A percentile compares a stretch with the other conserved stretches of the same genome.
These are phyloP conservation scores for Penicillium sp. DNA, from an alignment of 2,329 filamentous ascomycete species.

Conservation along the genomic window DNA sequence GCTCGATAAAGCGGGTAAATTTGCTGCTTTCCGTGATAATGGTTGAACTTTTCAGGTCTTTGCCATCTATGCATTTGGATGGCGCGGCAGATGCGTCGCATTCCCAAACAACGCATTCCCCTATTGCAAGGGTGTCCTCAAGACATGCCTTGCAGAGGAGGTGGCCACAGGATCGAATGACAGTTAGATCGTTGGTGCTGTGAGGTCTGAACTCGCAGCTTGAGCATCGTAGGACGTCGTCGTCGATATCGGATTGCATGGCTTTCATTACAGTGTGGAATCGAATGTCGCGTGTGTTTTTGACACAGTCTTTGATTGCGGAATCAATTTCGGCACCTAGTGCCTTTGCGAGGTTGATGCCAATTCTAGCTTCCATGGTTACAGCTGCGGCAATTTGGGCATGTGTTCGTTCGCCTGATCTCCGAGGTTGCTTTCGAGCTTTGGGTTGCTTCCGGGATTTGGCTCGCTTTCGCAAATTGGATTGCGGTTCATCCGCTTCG, in stretches of 20 bases:
- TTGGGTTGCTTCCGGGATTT: neutral
- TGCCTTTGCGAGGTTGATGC: neutral
- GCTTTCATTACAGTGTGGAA: neutral
- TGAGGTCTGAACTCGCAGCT: conserved; percentile 2
- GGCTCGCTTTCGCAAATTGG: neutral
- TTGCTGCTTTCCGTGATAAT: conserved; percentile 48
- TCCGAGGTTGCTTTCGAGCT: neutral
- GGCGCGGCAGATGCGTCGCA: conserved; percentile 42
- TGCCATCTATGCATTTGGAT: conserved; percentile 40
- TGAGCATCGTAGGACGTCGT: neutral
- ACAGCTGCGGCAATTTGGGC: neutral
- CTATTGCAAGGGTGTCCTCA: conserved; percentile 23
- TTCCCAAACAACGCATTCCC: conserved; percentile 38
- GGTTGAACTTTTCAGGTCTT: conserved; percentile 32
- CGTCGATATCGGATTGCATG: neutral
- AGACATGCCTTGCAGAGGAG: conserved; percentile 48
- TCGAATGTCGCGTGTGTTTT: neutral
- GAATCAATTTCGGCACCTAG: neutral
- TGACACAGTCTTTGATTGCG: neutral
- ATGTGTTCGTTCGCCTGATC: neutral
- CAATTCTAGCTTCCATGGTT: neutral
- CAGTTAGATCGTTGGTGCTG: conserved; percentile 32
- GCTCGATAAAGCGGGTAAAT: conserved; percentile 45
- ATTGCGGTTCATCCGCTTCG: neutral
- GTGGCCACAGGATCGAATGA: conserved; percentile 56